Conservation (phyloP, 2,329 filamentous ascomycete species). For the Colletotrichum somersetense region DNA sequence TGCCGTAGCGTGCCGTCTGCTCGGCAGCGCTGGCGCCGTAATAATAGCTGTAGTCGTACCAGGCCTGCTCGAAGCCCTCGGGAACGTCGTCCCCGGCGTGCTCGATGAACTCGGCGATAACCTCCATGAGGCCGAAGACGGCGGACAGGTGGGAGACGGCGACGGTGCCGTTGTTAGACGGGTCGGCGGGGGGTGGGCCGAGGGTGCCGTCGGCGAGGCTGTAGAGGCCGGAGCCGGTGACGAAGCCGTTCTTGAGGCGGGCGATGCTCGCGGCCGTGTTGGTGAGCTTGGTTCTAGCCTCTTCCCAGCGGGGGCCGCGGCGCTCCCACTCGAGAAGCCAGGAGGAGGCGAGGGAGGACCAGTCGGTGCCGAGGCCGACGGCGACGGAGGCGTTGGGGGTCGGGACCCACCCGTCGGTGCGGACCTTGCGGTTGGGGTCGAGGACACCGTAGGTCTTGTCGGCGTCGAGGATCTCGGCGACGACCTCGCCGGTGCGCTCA, state of each 20-base stretch:
- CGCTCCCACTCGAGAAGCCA: conserved; percentile 74
- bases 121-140: conserved; percentile 70
- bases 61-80: conserved; percentile 63
- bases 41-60: conserved; percentile 72
- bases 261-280: conserved; percentile 64
- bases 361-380: conserved; percentile 70
- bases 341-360: conserved; percentile 66
- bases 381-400: conserved; percentile 56
- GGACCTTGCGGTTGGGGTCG: conserved; percentile 71
- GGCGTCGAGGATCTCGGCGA: conserved; percentile 64
- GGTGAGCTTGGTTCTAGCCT: conserved; percentile 63
- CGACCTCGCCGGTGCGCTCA: conserved; percentile 67
- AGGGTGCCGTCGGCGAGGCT: conserved; percentile 63
- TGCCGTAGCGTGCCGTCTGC: conserved; percentile 66
- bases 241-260: conserved; percentile 68
- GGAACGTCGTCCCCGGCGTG: conserved; percentile 61
- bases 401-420: conserved; percentile 63
- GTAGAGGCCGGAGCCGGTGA: conserved; percentile 67
- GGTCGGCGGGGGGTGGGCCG: conserved; percentile 64
- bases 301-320: conserved; percentile 64
- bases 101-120: conserved; percentile 67
- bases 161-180: conserved; percentile 63
- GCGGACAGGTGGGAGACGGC: conserved; percentile 67
- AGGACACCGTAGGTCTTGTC: conserved; percentile 66
- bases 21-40: conserved; percentile 63